These are phyloP conservation scores for Jacaranda copaia DNA, from an alignment of 257 asterid genomes.

Conservation along the genomic window DNA sequence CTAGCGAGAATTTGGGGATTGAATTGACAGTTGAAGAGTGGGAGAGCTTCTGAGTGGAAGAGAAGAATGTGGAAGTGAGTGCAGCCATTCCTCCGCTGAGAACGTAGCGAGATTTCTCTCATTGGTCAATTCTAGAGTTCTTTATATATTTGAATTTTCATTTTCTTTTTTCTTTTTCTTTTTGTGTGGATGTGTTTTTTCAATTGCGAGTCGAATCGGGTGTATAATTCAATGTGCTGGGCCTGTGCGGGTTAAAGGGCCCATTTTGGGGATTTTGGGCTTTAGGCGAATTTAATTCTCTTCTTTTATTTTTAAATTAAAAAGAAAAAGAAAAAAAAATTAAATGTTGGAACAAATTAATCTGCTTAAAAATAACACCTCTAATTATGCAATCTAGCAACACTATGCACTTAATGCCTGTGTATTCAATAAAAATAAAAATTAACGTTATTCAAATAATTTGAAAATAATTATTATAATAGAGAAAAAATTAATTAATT, in stretches of 20 bases:
- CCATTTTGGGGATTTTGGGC: background rate
- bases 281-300: background rate
- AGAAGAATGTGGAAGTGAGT: slow-evolving; percentile 56
- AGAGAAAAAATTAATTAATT: too few relatives aligned
- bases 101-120: slow-evolving; percentile 27
- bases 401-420: too few relatives aligned
- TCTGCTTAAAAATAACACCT: too few relatives aligned
- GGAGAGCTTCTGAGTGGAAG: slow-evolving; percentile 46
- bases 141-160: background rate
- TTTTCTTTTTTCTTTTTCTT: background rate
- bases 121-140: slow-evolving; percentile 42
- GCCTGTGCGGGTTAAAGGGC: background rate
- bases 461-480: too few relatives aligned
- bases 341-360: too few relatives aligned
- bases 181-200: slow-evolving; percentile 43
- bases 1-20: slow-evolving; percentile 43
- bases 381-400: too few relatives aligned
- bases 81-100: slow-evolving; percentile 51
- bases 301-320: too few relatives aligned
- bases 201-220: background rate
- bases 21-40: slow-evolving; percentile 32
- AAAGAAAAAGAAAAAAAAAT: too few relatives aligned
- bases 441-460: too few relatives aligned
- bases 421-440: too few relatives aligned
- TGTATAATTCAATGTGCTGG: background rate